Base-by-base conservation (phyloP, 305 asterid genomes). In the Fraxinus latifolia region DNA sequence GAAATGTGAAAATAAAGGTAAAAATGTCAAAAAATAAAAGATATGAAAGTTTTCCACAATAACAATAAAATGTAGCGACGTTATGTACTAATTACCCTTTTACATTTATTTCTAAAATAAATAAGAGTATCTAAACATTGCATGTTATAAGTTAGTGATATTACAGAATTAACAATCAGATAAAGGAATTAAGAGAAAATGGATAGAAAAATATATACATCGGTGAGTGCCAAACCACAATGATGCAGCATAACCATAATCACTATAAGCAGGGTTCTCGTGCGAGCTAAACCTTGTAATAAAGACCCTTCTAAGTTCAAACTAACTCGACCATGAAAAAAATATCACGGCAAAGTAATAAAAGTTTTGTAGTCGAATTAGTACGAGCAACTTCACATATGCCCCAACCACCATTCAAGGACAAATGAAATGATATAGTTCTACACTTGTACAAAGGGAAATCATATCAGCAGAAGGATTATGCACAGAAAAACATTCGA, bases 401-500 rank as follows among this genome's bases (percentile, higher is more conserved):
- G 29, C 29, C 25, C 29, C 68, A 58, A 58, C 12, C 27, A 19
- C 29, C 27, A 58, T 58, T 67, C 34, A 27, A 67, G 17, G 34
- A 67, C 17, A 67, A 67, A 25, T 11, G 74, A 65, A 27, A 67
- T 27, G 34, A 11, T 60, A 65, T 25, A 27, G 74, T 67, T 27
- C 74, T 25, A 67, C 33, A 65, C 73, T 65, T 23, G 12, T 23
- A 65, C 33, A 23, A 12, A 65, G 17, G 34, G 34, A 65, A 65
- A 25, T 25, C 73, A 9, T 9, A 65, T 65, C 68, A 58, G 27
- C 9, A 17, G 36, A 47, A 80, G 53, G 50, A 77, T 19, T 67
- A 77, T 77, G 39, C 60, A 82, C 82, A 71, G 21, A 39, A 55
- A 82, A 36, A 71, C 29, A 65, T 65, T 15, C 15, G 25, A 83